A percentile compares a stretch with the other conserved stretches of the same genome.
Conservation (phyloP, 495 filamentous ascomycete species). For the Xylaria telfairii region DNA sequence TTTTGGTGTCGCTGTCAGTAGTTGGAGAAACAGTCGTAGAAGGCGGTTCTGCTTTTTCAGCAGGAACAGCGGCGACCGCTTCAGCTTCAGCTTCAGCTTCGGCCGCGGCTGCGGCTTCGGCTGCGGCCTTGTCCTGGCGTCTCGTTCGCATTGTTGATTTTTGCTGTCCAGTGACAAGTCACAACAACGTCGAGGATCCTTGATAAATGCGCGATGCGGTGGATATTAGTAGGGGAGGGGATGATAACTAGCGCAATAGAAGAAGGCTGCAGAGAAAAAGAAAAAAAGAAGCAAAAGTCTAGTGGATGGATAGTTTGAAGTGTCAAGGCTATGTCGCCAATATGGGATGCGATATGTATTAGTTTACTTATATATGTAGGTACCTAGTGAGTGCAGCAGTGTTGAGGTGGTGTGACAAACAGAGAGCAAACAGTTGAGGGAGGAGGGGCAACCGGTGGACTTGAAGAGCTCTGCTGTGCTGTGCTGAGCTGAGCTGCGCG, state of each 20-base stretch:
- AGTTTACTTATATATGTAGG: too few relatives aligned
- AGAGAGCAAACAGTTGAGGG: too few relatives aligned
- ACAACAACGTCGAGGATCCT: neutral
- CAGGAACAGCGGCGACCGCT: neutral
- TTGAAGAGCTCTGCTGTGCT: neutral
- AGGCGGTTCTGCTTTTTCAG: neutral
- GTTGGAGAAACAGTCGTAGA: neutral
- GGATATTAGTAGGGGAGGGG: neutral
- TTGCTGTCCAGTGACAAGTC: neutral
- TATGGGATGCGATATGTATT: neutral
- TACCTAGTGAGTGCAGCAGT: too few relatives aligned
- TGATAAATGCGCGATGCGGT: neutral
- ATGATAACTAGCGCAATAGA: neutral
- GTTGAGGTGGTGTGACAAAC: slow-evolving; percentile 1
- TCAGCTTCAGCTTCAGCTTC: neutral
- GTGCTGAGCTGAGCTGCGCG: neutral
- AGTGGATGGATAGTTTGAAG: neutral
- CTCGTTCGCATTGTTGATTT: slow-evolving; percentile 27
- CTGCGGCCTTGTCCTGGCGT: slow-evolving; percentile 25
- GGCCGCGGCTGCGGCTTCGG: neutral
- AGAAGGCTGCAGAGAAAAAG: neutral
- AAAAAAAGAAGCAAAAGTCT: too few relatives aligned
- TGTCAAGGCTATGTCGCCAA: neutral
- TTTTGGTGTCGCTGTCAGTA: neutral
- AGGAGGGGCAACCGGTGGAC: slow-evolving; percentile 20